Base-by-base conservation (phyloP, 768 basidiomycete genomes). In the Lactifluus pinguis region DNA sequence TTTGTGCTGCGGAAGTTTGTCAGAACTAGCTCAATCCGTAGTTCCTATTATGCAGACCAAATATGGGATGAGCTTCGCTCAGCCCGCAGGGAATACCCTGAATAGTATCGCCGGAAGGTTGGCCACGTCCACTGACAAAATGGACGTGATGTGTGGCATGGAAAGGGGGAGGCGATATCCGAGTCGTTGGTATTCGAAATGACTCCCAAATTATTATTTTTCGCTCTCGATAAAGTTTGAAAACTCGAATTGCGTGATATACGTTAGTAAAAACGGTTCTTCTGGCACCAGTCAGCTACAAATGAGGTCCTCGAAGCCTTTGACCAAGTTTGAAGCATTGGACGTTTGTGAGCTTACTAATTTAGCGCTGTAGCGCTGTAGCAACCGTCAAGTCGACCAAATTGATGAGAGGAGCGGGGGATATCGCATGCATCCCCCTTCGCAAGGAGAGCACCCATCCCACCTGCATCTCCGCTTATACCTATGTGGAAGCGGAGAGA, bases 401-500 rank as follows among this genome's bases (percentile, higher is more conserved):
- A 41, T 42, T 50, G 32, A n/a, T 11, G 25, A 29, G 39, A 44
- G 14, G 19, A 45, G 41, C 19, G n/a, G 44, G 17, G 21, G 48
- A 32, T 41, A 44, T 42, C 39, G 41, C 15, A 45, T 44, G 11
- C 21, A 39, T n/a, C 25, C 49, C 49, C 34, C 54, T 55, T 50
- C 53, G 41, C 42, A 55, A 32, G 34, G 57, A 42, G 32, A 17
- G 50, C 25, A 29, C 41, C 49, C 55, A 15, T 25, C 13, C 21
- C 49, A 19, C 29, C 60, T 53, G 51, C 38, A 50, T 29, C 39
- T 62, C 61, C 51, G 55, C 61, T 48, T 11, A 42, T 36, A 9
- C 38, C 45, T 52, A n/a, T 53, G 60, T 38, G 39, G 53, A 60
- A 60, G 59, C 59, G 52, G 52, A 49, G 39, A 39, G 45, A 48